Evolutionary conservation across 2,329 filamentous ascomycete species (phyloP).

Genomic region (Botryotinia globosa): DNA sequence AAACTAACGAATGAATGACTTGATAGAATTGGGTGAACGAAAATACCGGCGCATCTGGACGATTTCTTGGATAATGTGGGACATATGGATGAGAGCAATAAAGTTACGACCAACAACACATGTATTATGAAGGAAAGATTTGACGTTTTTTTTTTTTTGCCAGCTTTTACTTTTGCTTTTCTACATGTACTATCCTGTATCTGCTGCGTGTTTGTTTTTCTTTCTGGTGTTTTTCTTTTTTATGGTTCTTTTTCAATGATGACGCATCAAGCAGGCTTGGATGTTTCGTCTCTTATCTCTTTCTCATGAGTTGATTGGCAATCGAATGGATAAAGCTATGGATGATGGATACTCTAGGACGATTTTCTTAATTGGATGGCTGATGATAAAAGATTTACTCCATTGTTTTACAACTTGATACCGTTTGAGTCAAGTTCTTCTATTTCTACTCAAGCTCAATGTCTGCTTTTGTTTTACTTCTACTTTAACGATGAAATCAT

Average conservation of each 20-base stretch:
- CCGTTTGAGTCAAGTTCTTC: not conserved
- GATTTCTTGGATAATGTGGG: not conserved
- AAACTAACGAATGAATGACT: constrained; percentile 3
- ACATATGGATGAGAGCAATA: not conserved
- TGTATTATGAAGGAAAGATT: constrained; percentile 15
- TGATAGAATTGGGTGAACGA: not conserved
- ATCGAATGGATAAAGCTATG: not conserved
- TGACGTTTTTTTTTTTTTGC: not conserved
- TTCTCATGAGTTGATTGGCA: not conserved
- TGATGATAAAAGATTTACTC: constrained; percentile 2
- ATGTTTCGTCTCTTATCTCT: not conserved
- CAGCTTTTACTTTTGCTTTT: constrained; percentile 3
- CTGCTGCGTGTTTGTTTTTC: not conserved
- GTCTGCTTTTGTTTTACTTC: constrained; percentile 1
- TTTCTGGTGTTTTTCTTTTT: not conserved
- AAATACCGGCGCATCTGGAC: not conserved
- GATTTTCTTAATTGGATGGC: not conserved
- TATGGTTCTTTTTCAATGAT: not conserved
- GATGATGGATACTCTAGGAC: not conserved
- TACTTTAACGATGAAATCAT: not conserved
- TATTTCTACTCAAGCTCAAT: not conserved
- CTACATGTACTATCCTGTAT: constrained; percentile 5
- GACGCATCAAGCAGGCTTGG: constrained; percentile 11
- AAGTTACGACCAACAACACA: not conserved
- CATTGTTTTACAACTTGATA: not conserved